Conservation (phyloP, 2,329 filamentous ascomycete species). For the Aspergillus amoenus region DNA sequence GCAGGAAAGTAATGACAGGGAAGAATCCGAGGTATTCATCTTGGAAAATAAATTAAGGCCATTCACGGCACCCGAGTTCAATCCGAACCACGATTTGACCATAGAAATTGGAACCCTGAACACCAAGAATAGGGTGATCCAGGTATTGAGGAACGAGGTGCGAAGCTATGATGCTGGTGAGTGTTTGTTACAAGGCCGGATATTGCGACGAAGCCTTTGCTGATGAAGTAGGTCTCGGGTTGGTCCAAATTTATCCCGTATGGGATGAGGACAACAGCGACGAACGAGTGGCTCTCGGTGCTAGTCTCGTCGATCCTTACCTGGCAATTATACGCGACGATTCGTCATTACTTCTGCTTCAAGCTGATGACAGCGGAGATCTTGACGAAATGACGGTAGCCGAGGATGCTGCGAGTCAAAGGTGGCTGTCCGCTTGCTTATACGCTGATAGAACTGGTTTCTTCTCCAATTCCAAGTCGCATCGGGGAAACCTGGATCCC, state of each 20-base stretch:
- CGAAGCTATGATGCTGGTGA: conserved; percentile 86
- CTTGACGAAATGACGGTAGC: conserved; percentile 75
- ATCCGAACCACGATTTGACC: conserved; percentile 81
- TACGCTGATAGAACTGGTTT: conserved; percentile 67
- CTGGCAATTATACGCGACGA: conserved; percentile 82
- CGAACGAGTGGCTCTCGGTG: conserved; percentile 71
- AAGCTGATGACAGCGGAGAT: conserved; percentile 78
- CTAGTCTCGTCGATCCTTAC: conserved; percentile 85
- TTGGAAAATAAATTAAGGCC: conserved; percentile 74
- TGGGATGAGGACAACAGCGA: conserved; percentile 83
- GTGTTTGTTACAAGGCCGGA: conserved; percentile 26
- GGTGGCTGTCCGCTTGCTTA: conserved; percentile 81
- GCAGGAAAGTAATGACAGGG: conserved; percentile 61
- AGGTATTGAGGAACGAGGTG: conserved; percentile 82
- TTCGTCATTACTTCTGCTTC: conserved; percentile 72
- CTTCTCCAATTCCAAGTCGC: conserved; percentile 45
- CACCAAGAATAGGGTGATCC: conserved; percentile 77
- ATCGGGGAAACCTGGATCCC: conserved; percentile 20
- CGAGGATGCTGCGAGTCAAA: conserved; percentile 59
- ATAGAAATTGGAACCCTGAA: conserved; percentile 82
- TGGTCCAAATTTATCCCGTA: conserved; percentile 90
- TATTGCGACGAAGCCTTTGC: conserved; percentile 13
- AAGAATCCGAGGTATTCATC: conserved; percentile 75
- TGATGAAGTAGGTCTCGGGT: conserved; percentile 65
- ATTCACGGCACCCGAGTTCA: conserved; percentile 82